Conservation (phyloP, 345 rosid genomes). For the Rhizophora mangle region DNA sequence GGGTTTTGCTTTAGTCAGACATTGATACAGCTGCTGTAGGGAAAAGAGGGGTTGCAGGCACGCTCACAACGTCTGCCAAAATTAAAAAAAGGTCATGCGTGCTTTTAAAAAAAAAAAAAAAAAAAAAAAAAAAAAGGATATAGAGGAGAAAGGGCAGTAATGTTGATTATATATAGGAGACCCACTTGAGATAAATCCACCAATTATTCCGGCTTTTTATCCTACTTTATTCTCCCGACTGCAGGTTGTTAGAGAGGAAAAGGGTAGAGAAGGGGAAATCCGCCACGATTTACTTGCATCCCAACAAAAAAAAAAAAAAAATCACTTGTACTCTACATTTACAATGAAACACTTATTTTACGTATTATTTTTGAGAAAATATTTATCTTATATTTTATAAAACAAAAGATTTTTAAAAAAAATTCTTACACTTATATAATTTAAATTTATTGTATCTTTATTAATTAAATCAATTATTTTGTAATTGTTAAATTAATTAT, state of each 20-base stretch:
- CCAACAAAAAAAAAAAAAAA: too few relatives aligned
- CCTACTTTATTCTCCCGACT: background rate
- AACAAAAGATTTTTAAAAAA: too few relatives aligned
- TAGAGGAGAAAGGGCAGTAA: background rate
- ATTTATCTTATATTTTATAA: too few relatives aligned
- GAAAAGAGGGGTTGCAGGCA: constrained; percentile 9
- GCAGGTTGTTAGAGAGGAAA: background rate
- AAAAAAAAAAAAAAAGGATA: background rate
- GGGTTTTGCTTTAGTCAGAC: constrained; percentile 11
- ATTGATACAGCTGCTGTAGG: constrained; percentile 1
- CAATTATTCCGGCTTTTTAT: background rate
- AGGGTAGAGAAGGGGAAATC: background rate
- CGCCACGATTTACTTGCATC: background rate
- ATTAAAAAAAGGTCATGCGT: too few relatives aligned
- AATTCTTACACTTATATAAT: too few relatives aligned
- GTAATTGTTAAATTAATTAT: too few relatives aligned
- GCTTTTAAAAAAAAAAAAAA: constrained; percentile 3
- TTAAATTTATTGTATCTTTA: too few relatives aligned
- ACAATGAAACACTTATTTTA: too few relatives aligned
- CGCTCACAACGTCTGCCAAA: background rate
- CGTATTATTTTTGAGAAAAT: too few relatives aligned
- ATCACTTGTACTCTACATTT: too few relatives aligned
- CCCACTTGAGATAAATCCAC: constrained; percentile 8
- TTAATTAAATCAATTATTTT: too few relatives aligned
- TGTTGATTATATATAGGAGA: constrained; percentile 5